Evolutionary conservation across 2,329 filamentous ascomycete genomes (phyloP).

Genomic region (Calonectria pseudoreteaudii): DNA sequence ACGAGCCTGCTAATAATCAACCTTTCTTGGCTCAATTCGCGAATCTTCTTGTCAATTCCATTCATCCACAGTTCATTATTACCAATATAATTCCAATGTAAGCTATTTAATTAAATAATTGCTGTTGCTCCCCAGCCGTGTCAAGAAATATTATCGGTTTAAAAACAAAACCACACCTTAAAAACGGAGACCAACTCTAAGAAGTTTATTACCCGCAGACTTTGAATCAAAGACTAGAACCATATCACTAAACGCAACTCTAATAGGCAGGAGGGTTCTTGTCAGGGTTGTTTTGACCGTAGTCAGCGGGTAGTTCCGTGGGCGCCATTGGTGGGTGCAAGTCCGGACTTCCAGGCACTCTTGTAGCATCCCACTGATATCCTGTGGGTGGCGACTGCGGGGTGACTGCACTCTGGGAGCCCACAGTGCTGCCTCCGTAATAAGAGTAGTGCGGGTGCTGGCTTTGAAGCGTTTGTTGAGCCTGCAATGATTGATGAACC

Average conservation of each 20-base stretch:
- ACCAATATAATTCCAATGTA: not conserved
- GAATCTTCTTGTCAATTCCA: not conserved
- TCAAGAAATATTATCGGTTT: too few species aligned
- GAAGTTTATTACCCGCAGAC: too few species aligned
- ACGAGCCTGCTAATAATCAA: not conserved
- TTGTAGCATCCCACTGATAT: not conserved
- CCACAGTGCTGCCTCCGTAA: not conserved
- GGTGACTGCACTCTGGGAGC: not conserved
- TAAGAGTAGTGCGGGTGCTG: not conserved
- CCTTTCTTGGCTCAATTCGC: not conserved
- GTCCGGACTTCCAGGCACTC: not conserved
- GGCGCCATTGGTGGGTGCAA: not conserved
- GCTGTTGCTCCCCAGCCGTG: too few species aligned
- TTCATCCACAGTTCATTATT: too few species aligned
- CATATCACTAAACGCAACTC: too few species aligned
- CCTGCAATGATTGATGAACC: not conserved
- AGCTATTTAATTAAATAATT: too few species aligned
- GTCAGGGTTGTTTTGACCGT: too few species aligned
- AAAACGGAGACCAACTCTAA: too few species aligned
- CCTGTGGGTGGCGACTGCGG: not conserved
- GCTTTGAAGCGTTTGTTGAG: not conserved
- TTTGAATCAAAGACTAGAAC: too few species aligned
- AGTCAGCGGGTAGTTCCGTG: not conserved
- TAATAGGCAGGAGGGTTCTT: too few species aligned
- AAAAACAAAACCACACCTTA: too few species aligned